These are phyloP conservation scores for Serendipita sp. DNA, from an alignment of 768 basidiomycete genomes.

Conservation along the genomic window DNA sequence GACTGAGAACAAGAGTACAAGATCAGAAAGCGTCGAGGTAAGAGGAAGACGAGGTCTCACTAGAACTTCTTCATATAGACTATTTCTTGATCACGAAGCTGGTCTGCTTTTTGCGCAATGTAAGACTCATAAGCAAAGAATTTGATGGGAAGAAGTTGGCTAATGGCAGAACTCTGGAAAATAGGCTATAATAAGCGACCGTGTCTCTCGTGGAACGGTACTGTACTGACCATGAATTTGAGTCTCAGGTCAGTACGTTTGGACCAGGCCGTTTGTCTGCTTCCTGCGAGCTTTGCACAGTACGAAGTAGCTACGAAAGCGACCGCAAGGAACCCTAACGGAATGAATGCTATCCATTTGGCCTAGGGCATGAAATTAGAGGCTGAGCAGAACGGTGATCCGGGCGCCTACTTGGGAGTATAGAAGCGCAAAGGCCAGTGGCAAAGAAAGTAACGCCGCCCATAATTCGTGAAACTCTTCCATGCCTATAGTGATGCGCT, in stretches of 20 bases:
- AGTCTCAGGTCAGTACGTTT: background rate
- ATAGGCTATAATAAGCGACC: background rate
- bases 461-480: slow-evolving; percentile 6
- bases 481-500: slow-evolving; percentile 4
- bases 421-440: slow-evolving; percentile 3
- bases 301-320: slow-evolving; percentile 1
- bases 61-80: background rate
- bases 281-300: background rate
- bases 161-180: background rate
- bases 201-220: background rate
- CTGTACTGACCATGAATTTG: slow-evolving; percentile 5
- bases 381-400: background rate
- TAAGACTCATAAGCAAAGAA: slow-evolving; percentile 3
- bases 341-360: background rate
- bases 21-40: background rate
- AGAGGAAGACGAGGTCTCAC: background rate
- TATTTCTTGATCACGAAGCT: background rate
- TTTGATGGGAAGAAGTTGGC: background rate
- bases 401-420: slow-evolving; percentile 1
- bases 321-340: background rate
- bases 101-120: background rate
- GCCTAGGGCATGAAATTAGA: background rate
- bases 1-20: background rate
- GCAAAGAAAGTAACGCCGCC: background rate
- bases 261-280: slow-evolving; percentile 5